Evolutionary conservation across 495 filamentous ascomycete genomes (phyloP), one percentile per base, ranked within the genome.

Genomic region (Penicillium diatomitis): DNA sequence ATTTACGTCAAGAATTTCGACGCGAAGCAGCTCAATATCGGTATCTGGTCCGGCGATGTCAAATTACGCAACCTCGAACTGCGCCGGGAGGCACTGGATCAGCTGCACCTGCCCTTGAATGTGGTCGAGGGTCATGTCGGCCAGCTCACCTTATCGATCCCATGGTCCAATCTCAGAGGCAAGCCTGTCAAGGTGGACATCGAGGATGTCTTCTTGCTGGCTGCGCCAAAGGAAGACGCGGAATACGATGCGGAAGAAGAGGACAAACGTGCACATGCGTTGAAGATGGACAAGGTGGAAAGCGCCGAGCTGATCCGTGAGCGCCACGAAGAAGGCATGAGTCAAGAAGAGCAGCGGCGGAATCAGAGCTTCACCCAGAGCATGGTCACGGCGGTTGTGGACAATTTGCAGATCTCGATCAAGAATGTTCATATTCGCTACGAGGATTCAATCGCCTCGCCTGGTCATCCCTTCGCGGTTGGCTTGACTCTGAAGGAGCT

Each of bases 1-100:
- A 96, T 97, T 82, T 97, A 97, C 72, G 89, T 98, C 64, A 90
- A 92, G 76, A 98, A 98, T 67, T 97, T 98, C 62, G 91, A 98
- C 65, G 84, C 90, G 12, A 87, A 84, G 55, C 92, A 98, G 72
- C 78, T 98, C 41, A 96, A 96, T 61, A 88, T 97, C 48, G 92
- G 92, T 47, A 96, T 97, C 54, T 98, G 91, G 92, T 91, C 86
- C 5, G 94, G 94, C 47, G 91, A 98, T 70, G 91, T 97, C 61
- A 90, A 90, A 67, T 77, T 98, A 30, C 82, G 82, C 34, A 84
- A 96, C 53, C 83, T 98, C 36, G 88, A 98, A 67, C 78, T 98
- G 32, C 87, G 89, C 47, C 82, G 83, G 41, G 92, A 98, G 72
- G 92, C 92, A 11, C 83, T 98, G 56, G 92, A 98, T 63, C 92